phyloP scores from a whole-genome alignment of 1,284 basidiomycete genomes.

The Caloboletus inedulis region DNA sequence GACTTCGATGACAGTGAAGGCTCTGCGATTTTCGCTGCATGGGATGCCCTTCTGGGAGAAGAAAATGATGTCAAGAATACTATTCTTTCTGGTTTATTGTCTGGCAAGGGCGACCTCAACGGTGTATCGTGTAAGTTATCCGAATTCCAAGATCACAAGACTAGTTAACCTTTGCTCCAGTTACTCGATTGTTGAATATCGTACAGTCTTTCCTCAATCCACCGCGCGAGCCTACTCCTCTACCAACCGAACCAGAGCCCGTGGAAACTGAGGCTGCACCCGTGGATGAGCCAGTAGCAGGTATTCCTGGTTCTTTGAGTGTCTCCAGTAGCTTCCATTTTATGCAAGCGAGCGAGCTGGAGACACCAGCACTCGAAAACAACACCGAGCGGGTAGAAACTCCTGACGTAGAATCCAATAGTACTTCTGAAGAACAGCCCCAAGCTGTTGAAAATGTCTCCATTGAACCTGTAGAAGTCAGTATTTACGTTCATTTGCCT shows the following conservation, averaged over 20 bases:
- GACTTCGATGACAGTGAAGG: conserved; percentile 51
- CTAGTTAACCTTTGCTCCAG: conserved; percentile 35
- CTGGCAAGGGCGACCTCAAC: conserved; percentile 53
- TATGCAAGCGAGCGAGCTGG: conserved; percentile 75
- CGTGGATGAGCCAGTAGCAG: conserved; percentile 29
- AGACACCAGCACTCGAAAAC: conserved; percentile 46
- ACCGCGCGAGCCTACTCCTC: conserved; percentile 35
- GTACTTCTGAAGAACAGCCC: conserved; percentile 27
- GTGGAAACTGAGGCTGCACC: conserved; percentile 14
- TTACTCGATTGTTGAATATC: conserved; percentile 56
- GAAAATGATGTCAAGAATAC: conserved; percentile 48
- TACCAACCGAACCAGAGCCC: conserved; percentile 32
- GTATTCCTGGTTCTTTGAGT: conserved; percentile 34
- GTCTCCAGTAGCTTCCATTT: conserved; percentile 63
- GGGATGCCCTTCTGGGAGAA: conserved; percentile 52
- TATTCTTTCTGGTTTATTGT: conserved; percentile 53
- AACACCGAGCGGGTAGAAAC: conserved; percentile 52
- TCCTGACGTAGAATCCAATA: conserved; percentile 30
- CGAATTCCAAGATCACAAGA: not conserved
- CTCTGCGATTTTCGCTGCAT: conserved; percentile 49
- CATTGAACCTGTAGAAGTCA: conserved; percentile 26
- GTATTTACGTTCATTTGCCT: conserved; percentile 1
- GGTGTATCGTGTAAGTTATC: conserved; percentile 51
- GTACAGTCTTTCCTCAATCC: conserved; percentile 50
- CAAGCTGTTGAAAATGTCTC: conserved; percentile 31